Base-by-base conservation (phyloP, 768 basidiomycete genomes). In the Rhizopogon sp. region DNA sequence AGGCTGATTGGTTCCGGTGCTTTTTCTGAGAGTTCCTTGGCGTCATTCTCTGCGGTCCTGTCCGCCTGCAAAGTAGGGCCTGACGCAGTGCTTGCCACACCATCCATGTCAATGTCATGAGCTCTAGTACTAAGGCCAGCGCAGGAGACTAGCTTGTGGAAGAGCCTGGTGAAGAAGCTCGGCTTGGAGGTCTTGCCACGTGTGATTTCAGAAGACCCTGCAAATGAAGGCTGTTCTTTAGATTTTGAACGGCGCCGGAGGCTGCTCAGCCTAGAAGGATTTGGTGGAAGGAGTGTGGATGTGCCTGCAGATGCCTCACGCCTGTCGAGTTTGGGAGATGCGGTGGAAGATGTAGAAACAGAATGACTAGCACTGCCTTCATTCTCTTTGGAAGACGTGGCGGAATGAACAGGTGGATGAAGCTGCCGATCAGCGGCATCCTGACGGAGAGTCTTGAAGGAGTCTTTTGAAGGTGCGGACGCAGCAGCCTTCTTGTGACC, bases 141-240 rank as follows among this genome's bases (percentile, higher is more conserved):
- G 58, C 84, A 87, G 40, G 83, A 84, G 47, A 85, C 71, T 54
- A 85, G 75, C 52, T 76, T 72, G 51, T 71, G 77, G 53, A 85
- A 58, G 55, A 86, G 66, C 60, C 73, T 79, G 40, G 78, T 73
- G 53, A 83, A 64, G 61, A 84, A 75, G 20, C 80, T 77, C 35
- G 74, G 75, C 65, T 75, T 74, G 10, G 45, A 33, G 3, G 31
- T 14, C 1, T 33, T 47, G 35, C 22, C 47, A 49, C 35, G 35
- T 49, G 25, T 49, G 14, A 49, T 16, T 2, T 37, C 47, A 37
- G 14, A 9, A 49, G 46, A 49, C 14, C 33, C 46, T 7, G 35
- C 20, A 47, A 20, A 47, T 22, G 46, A 47, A 47, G 46, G 1
- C 0, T 37, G 47, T 6, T 39, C 47, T 25, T 49, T 49, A 3